These are phyloP conservation scores for Coccomyxa sp. DNA, from an alignment of 139 green algal genomes.

Conservation along the genomic window DNA sequence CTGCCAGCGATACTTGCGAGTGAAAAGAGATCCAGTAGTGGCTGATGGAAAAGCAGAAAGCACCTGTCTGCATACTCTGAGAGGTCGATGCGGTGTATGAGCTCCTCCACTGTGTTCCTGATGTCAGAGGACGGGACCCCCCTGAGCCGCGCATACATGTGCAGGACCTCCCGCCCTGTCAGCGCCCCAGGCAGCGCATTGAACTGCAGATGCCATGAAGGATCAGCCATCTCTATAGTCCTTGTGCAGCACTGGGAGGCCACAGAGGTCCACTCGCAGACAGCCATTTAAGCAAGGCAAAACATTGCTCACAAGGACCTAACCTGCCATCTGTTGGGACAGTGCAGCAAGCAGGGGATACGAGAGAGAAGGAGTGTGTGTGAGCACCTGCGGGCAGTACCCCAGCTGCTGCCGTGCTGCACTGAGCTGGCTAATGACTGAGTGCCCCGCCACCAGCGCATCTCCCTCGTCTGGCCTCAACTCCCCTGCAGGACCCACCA, in stretches of 20 bases:
- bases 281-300: background rate
- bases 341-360: background rate
- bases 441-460: slow-evolving; percentile 26
- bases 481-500: slow-evolving; percentile 15
- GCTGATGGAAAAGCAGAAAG: background rate
- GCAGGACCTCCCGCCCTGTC: slow-evolving; percentile 58
- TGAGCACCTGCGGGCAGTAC: slow-evolving; percentile 79
- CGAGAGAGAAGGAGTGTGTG: background rate
- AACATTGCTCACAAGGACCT: background rate
- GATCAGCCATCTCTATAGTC: no score
- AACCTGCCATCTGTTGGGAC: background rate
- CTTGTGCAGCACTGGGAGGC: no score
- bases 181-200: slow-evolving; percentile 25
- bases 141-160: slow-evolving; percentile 58
- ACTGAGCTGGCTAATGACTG: slow-evolving; percentile 31
- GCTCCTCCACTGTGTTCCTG: slow-evolving; percentile 12
- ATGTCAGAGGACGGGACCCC: slow-evolving; percentile 34
- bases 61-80: slow-evolving; percentile 23
- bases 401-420: slow-evolving; percentile 48
- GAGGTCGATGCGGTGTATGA: slow-evolving; percentile 57
- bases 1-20: no score
- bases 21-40: background rate
- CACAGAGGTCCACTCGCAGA: no score
- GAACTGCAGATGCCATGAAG: slow-evolving; percentile 1
- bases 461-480: slow-evolving; percentile 4